Evolutionary conservation across 805 yeast genomes (phyloP).

Genomic region (Starmerella asiatica): DNA sequence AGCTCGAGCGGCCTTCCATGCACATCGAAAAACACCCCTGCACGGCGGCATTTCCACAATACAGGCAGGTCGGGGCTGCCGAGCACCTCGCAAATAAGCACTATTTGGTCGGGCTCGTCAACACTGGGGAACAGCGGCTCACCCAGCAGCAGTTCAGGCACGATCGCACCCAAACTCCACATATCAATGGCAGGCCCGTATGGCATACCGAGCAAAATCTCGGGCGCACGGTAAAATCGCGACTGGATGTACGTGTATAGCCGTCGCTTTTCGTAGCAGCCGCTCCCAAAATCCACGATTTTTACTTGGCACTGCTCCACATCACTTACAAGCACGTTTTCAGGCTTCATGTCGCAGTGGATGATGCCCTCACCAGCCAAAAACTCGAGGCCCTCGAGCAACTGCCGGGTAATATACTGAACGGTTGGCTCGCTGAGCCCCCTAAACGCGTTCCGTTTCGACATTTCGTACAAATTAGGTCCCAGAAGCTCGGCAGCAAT

Average conservation of each 20-base stretch:
- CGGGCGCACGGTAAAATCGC: constrained; percentile 93
- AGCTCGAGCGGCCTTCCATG: constrained; percentile 25
- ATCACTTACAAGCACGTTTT: constrained; percentile 50
- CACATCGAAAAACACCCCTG: constrained; percentile 29
- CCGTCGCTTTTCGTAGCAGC: constrained; percentile 49
- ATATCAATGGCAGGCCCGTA: constrained; percentile 87
- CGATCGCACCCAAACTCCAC: constrained; percentile 96
- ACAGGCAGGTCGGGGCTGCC: constrained; percentile 64
- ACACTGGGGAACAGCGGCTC: constrained; percentile 93
- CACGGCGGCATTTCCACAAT: constrained; percentile 26
- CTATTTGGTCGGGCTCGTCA: constrained; percentile 73
- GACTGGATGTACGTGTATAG: constrained; percentile 92
- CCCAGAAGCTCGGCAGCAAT: constrained; percentile 63
- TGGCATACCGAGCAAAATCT: constrained; percentile 75
- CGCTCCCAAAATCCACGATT: constrained; percentile 65
- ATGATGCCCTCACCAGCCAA: constrained; percentile 46
- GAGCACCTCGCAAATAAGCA: constrained; percentile 76
- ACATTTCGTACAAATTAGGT: constrained; percentile 47
- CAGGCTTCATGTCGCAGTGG: constrained; percentile 82
- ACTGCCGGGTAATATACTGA: constrained; percentile 37
- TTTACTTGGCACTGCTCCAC: constrained; percentile 39
- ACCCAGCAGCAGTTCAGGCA: constrained; percentile 88
- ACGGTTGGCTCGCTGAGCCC: constrained; percentile 28
- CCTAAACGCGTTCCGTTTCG: constrained; percentile 27
- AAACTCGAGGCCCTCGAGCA: constrained; percentile 45